Percentiles rank a stretch among this genome's conserved stretches.
Evolutionary conservation across 768 basidiomycete genomes (phyloP).

Genomic region (Suillus spraguei): DNA sequence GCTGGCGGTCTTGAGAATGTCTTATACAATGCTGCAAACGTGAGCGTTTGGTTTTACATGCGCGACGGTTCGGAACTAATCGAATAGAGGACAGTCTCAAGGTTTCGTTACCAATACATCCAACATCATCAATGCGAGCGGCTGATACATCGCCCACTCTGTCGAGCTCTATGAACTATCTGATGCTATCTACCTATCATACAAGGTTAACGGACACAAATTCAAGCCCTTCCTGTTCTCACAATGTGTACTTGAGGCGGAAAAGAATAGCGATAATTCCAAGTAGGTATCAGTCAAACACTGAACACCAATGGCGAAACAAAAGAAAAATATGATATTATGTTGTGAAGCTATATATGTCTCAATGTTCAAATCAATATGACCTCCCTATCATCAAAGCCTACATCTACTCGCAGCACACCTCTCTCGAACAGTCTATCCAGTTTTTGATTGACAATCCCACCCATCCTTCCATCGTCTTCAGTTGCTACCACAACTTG

Average conservation of each 20-base stretch:
- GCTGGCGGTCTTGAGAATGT: constrained; percentile 57
- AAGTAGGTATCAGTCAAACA: background rate
- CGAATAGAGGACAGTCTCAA: constrained; percentile 40
- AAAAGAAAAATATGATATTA: background rate
- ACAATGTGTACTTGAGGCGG: too few species aligned
- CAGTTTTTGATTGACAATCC: constrained; percentile 27
- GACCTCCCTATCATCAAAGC: constrained; percentile 35
- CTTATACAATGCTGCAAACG: constrained; percentile 56
- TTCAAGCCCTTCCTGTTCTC: background rate
- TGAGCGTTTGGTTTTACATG: constrained; percentile 31
- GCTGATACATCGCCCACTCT: background rate
- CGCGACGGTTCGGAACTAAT: background rate
- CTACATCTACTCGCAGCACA: constrained; percentile 30
- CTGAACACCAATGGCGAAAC: background rate
- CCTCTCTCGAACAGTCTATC: constrained; percentile 25
- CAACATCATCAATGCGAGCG: constrained; percentile 28
- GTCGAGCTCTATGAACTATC: background rate
- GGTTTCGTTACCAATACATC: constrained; percentile 50
- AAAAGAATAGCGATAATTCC: background rate
- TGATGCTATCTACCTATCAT: background rate
- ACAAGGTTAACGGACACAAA: background rate
- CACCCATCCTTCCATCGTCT: constrained; percentile 28
- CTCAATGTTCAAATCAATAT: constrained; percentile 10
- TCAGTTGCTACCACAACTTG: constrained; percentile 33
- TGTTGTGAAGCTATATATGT: background rate